These are phyloP conservation scores for Xylaria venustula DNA, from an alignment of 495 filamentous ascomycete genomes.

Conservation along the genomic window DNA sequence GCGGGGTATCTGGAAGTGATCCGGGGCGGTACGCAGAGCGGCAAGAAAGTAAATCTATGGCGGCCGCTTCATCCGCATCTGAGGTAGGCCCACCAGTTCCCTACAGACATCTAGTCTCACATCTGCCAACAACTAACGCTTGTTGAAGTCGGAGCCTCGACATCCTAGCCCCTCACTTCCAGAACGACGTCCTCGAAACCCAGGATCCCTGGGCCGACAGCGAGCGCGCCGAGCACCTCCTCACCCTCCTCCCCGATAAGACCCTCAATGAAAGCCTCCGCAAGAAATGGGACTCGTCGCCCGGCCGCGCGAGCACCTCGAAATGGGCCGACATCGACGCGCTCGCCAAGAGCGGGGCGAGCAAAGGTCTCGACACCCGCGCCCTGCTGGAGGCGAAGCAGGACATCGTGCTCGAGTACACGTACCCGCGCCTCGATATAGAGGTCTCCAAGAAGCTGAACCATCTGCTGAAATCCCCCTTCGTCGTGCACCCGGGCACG, in stretches of 20 bases:
- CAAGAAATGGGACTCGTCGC: slow-evolving; percentile 86
- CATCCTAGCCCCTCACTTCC: slow-evolving; percentile 66
- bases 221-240: slow-evolving; percentile 68
- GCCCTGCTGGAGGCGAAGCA: slow-evolving; percentile 85
- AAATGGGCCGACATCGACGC: slow-evolving; percentile 96
- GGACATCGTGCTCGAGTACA: slow-evolving; percentile 93
- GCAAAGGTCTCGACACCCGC: slow-evolving; percentile 60
- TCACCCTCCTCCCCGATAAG: slow-evolving; percentile 76
- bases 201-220: slow-evolving; percentile 81
- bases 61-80: slow-evolving; percentile 90
- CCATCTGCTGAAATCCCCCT: slow-evolving; percentile 94
- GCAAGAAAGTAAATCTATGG: slow-evolving; percentile 83
- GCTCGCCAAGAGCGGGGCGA: slow-evolving; percentile 69
- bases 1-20: slow-evolving; percentile 86
- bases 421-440: slow-evolving; percentile 94
- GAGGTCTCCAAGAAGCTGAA: slow-evolving; percentile 97
- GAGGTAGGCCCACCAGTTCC: slow-evolving; percentile 43
- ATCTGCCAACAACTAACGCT: not conserved
- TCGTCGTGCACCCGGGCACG: slow-evolving; percentile 93
- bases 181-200: slow-evolving; percentile 69
- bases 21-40: slow-evolving; percentile 75
- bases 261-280: slow-evolving; percentile 69
- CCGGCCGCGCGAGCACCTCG: slow-evolving; percentile 65
- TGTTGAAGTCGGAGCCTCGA: slow-evolving; percentile 70
- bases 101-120: not conserved